Base-by-base conservation (phyloP, 164 flowering plant genomes). In the Dillenia turbinata region DNA sequence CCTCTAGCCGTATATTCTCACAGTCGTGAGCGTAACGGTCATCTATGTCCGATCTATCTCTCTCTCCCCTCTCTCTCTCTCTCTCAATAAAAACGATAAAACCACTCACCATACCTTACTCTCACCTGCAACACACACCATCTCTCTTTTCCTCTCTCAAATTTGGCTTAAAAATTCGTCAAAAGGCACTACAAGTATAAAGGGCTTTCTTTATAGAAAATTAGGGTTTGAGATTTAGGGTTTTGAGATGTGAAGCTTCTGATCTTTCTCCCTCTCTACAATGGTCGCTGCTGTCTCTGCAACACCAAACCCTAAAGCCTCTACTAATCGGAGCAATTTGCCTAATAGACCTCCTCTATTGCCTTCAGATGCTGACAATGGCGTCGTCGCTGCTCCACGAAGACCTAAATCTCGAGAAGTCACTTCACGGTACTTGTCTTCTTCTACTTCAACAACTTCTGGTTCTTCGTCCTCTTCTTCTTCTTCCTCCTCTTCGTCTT, bases 261-360 rank as follows among this genome's bases (percentile, higher is more conserved):
- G 80, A 33, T 33, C 40, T 33, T 7, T 33, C 40, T 33, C 22
- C 1, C 40, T 33, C 40, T 33, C 7, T 5, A 5, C 40, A 33
- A 33, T 82, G 84, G 81, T 79, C 47, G 77, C 80, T 70, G 82
- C 82, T 1, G 72, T 79, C 12, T 75, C 83, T 0, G 47, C 79
- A 12, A 57, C 77, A 3, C 56, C 70, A 12, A 78, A 67, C 65
- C 70, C 69, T 52, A 70, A 78, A 62, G 50, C 71, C 33, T 43
- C 71, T 4, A 47, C 71, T 5, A 8, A 47, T 16, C 57, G 9
- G 49, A 49, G 43, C 48, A 64, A 43, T 51, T 14, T 10, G 22
- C 13, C 40, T 33, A 6, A 6, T 5, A 33, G 16, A n/a, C 11
- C 17, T 57, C 47, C 12, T 13, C 49, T 52, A 13, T 33, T 5